Percentiles rank a stretch among this genome's conserved stretches.
phyloP scores from a whole-genome alignment of 2,329 filamentous ascomycete species.

The Alternaria atra region DNA sequence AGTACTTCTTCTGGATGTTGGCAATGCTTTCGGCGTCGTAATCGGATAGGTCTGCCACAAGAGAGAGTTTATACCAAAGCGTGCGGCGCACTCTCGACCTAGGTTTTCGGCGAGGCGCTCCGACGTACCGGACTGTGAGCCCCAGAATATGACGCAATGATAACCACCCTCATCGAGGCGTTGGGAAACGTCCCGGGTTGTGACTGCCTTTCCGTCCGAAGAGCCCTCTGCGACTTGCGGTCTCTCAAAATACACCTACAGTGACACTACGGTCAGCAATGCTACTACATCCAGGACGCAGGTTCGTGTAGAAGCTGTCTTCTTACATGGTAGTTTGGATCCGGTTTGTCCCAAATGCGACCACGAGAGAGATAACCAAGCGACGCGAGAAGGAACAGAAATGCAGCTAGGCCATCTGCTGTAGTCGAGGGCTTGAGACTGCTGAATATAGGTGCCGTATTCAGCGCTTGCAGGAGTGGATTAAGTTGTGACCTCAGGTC shows the following conservation, averaged over 20 bases:
- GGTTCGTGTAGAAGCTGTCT: background rate
- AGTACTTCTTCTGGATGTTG: conserved; percentile 33
- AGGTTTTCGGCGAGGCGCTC: conserved; percentile 56
- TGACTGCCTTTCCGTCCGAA: conserved; percentile 20
- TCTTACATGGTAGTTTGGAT: conserved; percentile 56
- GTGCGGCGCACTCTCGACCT: conserved; percentile 51
- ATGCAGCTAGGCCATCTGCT: conserved; percentile 50
- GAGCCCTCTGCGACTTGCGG: conserved; percentile 55
- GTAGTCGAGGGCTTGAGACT: conserved; percentile 44
- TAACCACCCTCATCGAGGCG: conserved; percentile 51
- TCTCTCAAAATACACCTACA: conserved; percentile 56
- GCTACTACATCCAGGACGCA: background rate
- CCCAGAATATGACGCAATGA: conserved; percentile 57
- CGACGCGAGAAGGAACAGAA: conserved; percentile 49
- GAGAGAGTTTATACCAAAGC: conserved; percentile 53
- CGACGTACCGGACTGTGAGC: conserved; percentile 60
- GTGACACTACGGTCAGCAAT: background rate
- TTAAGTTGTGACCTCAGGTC: conserved; percentile 25
- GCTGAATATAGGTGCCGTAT: conserved; percentile 20
- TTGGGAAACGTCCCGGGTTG: conserved; percentile 59
- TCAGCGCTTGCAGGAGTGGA: conserved; percentile 19
- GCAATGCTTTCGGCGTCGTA: conserved; percentile 56
- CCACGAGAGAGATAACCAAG: conserved; percentile 56
- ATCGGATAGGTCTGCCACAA: conserved; percentile 59
- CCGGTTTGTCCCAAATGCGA: conserved; percentile 58